Evolutionary conservation across 306 rosid genomes (phyloP), one percentile per base, ranked within the genome.

Genomic region (Hippophae gyantsensis): DNA sequence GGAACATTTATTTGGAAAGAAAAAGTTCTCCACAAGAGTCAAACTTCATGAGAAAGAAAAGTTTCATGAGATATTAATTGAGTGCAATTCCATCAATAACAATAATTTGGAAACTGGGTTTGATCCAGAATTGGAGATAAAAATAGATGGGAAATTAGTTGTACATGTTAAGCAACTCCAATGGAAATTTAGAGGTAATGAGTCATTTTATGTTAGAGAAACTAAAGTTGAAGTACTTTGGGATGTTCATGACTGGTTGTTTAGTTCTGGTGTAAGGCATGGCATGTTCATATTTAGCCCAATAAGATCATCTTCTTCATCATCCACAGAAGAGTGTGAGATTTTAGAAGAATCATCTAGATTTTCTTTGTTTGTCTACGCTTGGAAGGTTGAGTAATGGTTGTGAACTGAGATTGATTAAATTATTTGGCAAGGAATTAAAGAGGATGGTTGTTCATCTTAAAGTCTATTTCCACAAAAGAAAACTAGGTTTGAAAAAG

Each of bases 201-300:
- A 81, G 40, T 74, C 76, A 0, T 62, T 87, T 55, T 70, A 65
- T 63, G 71, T 90, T 10, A 78, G 71, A 70, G 80, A 72, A 48
- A 83, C 77, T 67, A 81, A 84, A 61, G 69, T 87, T 48, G 92
- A 85, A 61, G 95, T 90, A 1, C 85, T 67, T 62, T 90, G 94
- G 95, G 98, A 90, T 76, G 96, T 90, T 58, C 98, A 90, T 72
- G 96, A 90, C 12, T 90, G 98, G 98, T 77, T 90, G 7, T 90
- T 90, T 47, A 65, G 79, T 71, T 74, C 94, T 13, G 95, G 96
- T 71, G 66, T 84, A 6, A 85, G 90, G 61, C 86, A 85, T 26
- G 98, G 95, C 12, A 69, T 81, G 52, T 90, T 87, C 64, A 83
- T 90, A 57, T 85, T 90, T 58, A 87, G 75, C 69, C 98, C 96